A percentile compares a stretch with the other conserved stretches of the same genome.
Evolutionary conservation across 768 basidiomycete species (phyloP).

Genomic region (Exsudoporus frostii): DNA sequence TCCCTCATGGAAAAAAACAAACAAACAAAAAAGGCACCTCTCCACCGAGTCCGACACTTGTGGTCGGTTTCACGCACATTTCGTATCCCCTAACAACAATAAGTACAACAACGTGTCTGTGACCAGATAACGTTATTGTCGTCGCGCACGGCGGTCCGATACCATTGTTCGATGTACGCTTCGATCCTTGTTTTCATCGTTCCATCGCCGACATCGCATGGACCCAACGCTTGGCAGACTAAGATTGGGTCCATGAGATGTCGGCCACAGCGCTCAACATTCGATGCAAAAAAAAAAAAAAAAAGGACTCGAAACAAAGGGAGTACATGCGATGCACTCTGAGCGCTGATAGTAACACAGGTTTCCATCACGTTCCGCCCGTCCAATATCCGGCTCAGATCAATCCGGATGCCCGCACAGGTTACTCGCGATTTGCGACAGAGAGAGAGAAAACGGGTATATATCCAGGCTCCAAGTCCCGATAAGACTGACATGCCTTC

Average conservation of each 20-base stretch:
- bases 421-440: not conserved
- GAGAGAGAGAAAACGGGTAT: not conserved
- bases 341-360: not conserved
- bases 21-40: not conserved
- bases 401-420: not conserved
- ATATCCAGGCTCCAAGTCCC: not conserved
- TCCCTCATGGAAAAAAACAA: not conserved
- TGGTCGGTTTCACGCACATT: not conserved
- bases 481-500: not conserved
- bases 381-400: not conserved
- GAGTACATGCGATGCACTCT: not conserved
- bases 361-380: not conserved
- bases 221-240: not conserved
- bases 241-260: no score
- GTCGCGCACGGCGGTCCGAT: not conserved
- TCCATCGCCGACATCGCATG: not conserved
- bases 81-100: not conserved
- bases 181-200: constrained; percentile 6
- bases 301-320: not conserved
- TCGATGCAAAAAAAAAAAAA: no score
- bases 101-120: not conserved
- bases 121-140: not conserved
- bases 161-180: not conserved
- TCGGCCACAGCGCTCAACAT: not conserved
- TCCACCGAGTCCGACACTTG: not conserved